These are phyloP conservation scores for Noccaea bulbosa DNA, from an alignment of 345 rosid genomes.

Conservation along the genomic window DNA sequence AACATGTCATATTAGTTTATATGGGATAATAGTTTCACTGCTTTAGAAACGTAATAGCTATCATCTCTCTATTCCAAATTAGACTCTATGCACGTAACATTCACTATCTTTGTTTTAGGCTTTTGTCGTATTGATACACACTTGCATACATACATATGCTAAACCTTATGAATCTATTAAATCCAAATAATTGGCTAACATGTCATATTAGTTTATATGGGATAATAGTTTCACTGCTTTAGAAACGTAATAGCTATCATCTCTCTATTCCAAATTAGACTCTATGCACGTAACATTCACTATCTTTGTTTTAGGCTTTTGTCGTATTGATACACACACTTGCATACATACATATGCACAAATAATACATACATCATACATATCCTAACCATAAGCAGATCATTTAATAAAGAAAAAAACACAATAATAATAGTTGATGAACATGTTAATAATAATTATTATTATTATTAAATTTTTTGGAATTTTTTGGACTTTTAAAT, in stretches of 20 bases:
- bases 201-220: not conserved
- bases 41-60: not conserved
- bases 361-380: too few relatives aligned
- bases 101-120: not conserved
- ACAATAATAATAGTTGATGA: too few relatives aligned
- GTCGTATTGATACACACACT: too few relatives aligned
- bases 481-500: too few relatives aligned
- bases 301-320: not conserved
- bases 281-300: slow-evolving; percentile 3
- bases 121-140: too few relatives aligned
- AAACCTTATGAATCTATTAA: slow-evolving; percentile 3
- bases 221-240: not conserved
- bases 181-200: slow-evolving; percentile 5
- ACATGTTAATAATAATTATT: too few relatives aligned
- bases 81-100: slow-evolving; percentile 5
- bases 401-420: too few relatives aligned
- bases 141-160: too few relatives aligned
- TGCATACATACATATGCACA: not conserved
- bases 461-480: too few relatives aligned
- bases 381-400: not conserved
- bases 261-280: slow-evolving; percentile 9
- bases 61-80: slow-evolving; percentile 7
- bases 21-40: not conserved
- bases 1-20: not conserved
- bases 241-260: not conserved